Evolutionary conservation across 495 filamentous ascomycete genomes (phyloP).

Genomic region (Tuber brumale): DNA sequence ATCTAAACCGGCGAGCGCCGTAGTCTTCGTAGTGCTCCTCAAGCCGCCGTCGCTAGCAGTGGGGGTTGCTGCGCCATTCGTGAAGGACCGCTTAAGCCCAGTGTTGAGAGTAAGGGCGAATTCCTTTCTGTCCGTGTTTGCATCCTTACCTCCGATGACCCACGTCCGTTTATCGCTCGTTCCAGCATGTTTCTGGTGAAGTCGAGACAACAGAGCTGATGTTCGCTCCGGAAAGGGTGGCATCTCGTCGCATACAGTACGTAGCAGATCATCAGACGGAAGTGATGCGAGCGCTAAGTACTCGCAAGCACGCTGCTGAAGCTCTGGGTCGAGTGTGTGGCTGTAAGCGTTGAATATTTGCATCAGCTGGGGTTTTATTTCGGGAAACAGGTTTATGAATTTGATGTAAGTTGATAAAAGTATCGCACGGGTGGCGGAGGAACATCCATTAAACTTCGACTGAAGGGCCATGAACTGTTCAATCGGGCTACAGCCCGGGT

Average conservation of each 20-base stretch:
- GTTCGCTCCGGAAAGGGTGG: conserved; percentile 94
- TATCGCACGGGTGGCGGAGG: conserved; percentile 83
- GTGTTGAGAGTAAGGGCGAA: conserved; percentile 74
- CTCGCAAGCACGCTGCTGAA: conserved; percentile 95
- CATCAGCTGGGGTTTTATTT: conserved; percentile 92
- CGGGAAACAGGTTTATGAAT: conserved; percentile 96
- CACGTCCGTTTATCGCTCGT: conserved; percentile 92
- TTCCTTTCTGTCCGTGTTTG: conserved; percentile 73
- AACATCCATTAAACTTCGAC: conserved; percentile 80
- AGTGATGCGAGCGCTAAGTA: conserved; percentile 82
- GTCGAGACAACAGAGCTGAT: conserved; percentile 80
- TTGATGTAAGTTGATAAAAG: conserved; percentile 93
- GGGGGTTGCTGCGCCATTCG: conserved; percentile 41
- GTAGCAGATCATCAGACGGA: conserved; percentile 82
- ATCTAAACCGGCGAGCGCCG: conserved; percentile 66
- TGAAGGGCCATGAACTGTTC: conserved; percentile 95
- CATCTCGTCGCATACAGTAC: conserved; percentile 98
- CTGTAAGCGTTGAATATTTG: conserved; percentile 88
- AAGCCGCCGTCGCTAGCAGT: conserved; percentile 54
- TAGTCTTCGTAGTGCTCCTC: conserved; percentile 42
- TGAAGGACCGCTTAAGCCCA: conserved; percentile 79
- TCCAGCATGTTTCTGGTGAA: conserved; percentile 86
- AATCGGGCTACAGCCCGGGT: conserved; percentile 84
- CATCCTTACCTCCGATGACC: conserved; percentile 90
- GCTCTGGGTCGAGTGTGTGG: conserved; percentile 86